phyloP scores from a whole-genome alignment of 306 rosid genomes.

The Luffa aegyptiaca region DNA sequence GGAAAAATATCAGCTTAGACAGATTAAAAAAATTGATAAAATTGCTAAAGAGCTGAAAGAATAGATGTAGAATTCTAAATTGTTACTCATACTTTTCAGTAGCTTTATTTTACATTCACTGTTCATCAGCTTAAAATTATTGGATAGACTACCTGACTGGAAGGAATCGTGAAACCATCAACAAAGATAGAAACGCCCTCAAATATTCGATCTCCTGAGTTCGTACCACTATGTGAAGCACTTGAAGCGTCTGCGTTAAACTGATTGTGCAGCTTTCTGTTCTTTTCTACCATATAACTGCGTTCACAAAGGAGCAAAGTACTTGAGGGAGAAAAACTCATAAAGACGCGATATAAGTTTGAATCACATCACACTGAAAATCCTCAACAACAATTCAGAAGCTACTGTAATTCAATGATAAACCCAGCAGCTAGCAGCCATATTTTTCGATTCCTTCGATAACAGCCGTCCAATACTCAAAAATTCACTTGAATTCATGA shows the following conservation, averaged over 20 bases:
- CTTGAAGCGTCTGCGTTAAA: slow-evolving; percentile 56
- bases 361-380: background rate
- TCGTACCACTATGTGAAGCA: slow-evolving; percentile 20
- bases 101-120: background rate
- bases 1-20: background rate
- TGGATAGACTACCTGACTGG: slow-evolving; percentile 50
- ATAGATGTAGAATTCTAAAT: background rate
- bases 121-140: background rate
- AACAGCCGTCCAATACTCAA: background rate
- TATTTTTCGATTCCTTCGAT: background rate
- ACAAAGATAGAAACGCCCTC: slow-evolving; percentile 74
- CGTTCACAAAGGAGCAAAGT: background rate
- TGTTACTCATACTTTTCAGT: background rate
- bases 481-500: background rate
- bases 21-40: background rate
- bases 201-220: slow-evolving; percentile 42
- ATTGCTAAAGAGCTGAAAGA: background rate
- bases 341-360: background rate
- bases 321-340: background rate
- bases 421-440: background rate
- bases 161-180: slow-evolving; percentile 88
- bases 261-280: slow-evolving; percentile 63
- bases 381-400: background rate
- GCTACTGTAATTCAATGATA: background rate
- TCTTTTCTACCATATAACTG: slow-evolving; percentile 79